These are phyloP conservation scores for Primulina tabacum DNA, from an alignment of 257 asterid genomes.

Conservation along the genomic window DNA sequence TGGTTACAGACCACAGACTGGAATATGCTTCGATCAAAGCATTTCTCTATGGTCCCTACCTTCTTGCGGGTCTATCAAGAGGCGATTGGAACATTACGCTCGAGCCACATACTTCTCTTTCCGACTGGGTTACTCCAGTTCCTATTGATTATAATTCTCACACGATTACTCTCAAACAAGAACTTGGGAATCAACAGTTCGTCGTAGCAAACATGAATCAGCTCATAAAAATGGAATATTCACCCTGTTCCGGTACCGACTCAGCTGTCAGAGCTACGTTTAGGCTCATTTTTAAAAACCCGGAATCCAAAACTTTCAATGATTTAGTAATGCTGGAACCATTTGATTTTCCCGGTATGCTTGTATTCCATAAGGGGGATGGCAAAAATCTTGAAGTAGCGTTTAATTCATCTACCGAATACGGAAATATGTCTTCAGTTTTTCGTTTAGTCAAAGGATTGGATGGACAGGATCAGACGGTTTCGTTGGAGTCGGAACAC, in stretches of 20 bases:
- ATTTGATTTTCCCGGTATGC: slow-evolving; percentile 65
- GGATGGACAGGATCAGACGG: slow-evolving; percentile 34
- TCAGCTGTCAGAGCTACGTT: slow-evolving; percentile 60
- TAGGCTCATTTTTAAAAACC: slow-evolving; percentile 41
- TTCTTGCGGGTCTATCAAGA: slow-evolving; percentile 70
- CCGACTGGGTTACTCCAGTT: slow-evolving; percentile 47
- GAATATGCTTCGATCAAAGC: slow-evolving; percentile 69
- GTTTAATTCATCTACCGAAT: slow-evolving; percentile 8
- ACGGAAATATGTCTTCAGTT: slow-evolving; percentile 9
- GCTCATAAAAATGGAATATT: slow-evolving; percentile 39
- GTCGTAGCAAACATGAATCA: slow-evolving; percentile 41
- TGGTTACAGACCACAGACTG: slow-evolving; percentile 64
- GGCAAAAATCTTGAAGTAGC: slow-evolving; percentile 41
- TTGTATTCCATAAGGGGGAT: slow-evolving; percentile 48
- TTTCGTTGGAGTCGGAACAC: slow-evolving; percentile 51
- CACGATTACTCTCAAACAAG: slow-evolving; percentile 57
- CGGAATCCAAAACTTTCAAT: slow-evolving; percentile 21
- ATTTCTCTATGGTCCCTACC: slow-evolving; percentile 82
- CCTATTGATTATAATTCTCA: slow-evolving; percentile 54
- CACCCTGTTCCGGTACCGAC: slow-evolving; percentile 64
- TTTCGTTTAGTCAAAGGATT: slow-evolving; percentile 50
- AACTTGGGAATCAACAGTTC: slow-evolving; percentile 29
- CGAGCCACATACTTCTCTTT: slow-evolving; percentile 30
- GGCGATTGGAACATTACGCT: slow-evolving; percentile 68
- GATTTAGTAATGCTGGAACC: slow-evolving; percentile 55